These are phyloP conservation scores for Ophiostoma australiae DNA, from an alignment of 2,329 filamentous ascomycete species.

Conservation along the genomic window DNA sequence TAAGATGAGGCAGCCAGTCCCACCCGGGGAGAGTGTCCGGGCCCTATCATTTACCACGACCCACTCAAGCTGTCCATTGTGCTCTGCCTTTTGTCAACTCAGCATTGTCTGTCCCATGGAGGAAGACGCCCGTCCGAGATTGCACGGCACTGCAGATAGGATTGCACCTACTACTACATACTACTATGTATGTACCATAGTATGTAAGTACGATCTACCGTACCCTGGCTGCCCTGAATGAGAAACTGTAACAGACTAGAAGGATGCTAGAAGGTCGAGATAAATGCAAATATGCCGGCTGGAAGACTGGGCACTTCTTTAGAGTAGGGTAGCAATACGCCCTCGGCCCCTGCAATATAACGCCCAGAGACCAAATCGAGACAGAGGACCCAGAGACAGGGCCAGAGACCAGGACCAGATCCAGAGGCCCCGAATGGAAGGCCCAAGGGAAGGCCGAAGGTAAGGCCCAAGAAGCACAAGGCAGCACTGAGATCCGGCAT, in stretches of 20 bases:
- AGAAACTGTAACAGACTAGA: background rate
- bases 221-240: background rate
- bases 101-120: background rate
- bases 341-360: background rate
- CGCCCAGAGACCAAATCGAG: background rate
- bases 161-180: background rate
- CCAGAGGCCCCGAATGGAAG: background rate
- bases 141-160: background rate
- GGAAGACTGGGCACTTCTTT: background rate
- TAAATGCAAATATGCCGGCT: background rate
- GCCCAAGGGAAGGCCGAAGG: background rate
- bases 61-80: slow-evolving; percentile 34
- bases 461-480: background rate
- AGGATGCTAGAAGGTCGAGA: background rate
- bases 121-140: background rate
- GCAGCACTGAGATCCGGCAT: slow-evolving; percentile 10
- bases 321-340: background rate
- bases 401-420: background rate
- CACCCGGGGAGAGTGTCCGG: slow-evolving; percentile 7
- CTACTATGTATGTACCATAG: too few relatives aligned
- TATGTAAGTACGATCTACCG: background rate
- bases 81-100: too few relatives aligned
- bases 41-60: slow-evolving; percentile 17
- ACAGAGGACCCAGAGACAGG: background rate
- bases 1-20: slow-evolving; percentile 1